phyloP scores from a whole-genome alignment of 257 asterid genomes.

The Petrea volubilis region DNA sequence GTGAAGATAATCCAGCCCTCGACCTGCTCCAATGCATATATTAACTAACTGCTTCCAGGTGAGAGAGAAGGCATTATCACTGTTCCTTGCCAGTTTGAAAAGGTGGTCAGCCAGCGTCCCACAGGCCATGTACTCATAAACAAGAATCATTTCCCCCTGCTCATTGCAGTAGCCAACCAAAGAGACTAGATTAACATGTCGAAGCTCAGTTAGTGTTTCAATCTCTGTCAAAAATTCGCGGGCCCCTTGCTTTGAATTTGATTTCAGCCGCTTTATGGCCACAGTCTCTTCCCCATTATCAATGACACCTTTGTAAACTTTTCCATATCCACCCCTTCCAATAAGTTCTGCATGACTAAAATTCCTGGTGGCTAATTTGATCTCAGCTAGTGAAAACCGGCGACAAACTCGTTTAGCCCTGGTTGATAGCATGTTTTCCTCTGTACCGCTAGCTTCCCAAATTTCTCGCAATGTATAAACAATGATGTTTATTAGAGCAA shows the following conservation, averaged over 20 bases:
- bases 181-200: constrained; percentile 43
- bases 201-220: constrained; percentile 33
- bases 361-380: constrained; percentile 30
- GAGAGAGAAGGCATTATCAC: constrained; percentile 9
- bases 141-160: too few relatives aligned
- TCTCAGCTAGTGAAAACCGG: constrained; percentile 42
- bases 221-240: constrained; percentile 40
- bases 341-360: constrained; percentile 37
- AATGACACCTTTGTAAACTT: constrained; percentile 39
- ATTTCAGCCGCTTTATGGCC: constrained; percentile 38
- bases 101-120: constrained; percentile 46
- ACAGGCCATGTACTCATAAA: constrained; percentile 37
- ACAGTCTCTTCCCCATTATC: constrained; percentile 25
- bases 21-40: constrained; percentile 12
- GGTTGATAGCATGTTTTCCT: constrained; percentile 20
- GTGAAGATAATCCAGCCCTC: not conserved
- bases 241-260: constrained; percentile 41
- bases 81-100: constrained; percentile 11
- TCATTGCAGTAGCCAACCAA: constrained; percentile 45
- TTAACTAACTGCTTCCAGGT: constrained; percentile 37
- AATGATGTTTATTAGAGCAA: not conserved
- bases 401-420: constrained; percentile 28
- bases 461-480: not conserved
- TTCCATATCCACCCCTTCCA: constrained; percentile 35
- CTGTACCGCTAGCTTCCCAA: constrained; percentile 6